phyloP scores from a whole-genome alignment of 441 rosid species.

The Gossypium schwendimanii region DNA sequence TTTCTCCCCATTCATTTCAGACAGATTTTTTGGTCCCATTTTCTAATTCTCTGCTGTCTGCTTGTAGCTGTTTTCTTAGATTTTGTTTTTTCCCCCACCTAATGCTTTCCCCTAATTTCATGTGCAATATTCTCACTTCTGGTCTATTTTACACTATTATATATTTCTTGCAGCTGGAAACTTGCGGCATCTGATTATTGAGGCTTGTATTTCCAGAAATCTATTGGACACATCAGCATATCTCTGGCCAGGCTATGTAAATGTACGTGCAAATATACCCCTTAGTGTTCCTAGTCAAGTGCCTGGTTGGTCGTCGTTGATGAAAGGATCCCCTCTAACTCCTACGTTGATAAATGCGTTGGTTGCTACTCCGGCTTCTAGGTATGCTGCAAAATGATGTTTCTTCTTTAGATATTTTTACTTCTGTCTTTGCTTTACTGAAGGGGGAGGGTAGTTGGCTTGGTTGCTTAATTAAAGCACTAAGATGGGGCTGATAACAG shows the following conservation, averaged over 20 bases:
- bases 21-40: neutral
- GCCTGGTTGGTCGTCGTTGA: slow-evolving; percentile 77
- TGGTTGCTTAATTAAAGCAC: neutral
- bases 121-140: neutral
- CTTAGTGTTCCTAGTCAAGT: slow-evolving; percentile 42
- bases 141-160: neutral
- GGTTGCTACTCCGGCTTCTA: slow-evolving; percentile 84
- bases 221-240: slow-evolving; percentile 85
- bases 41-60: neutral
- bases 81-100: neutral
- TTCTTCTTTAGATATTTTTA: neutral
- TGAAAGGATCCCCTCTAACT: slow-evolving; percentile 83
- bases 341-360: slow-evolving; percentile 56
- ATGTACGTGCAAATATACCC: slow-evolving; percentile 46
- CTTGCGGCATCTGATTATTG: slow-evolving; percentile 93
- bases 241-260: slow-evolving; percentile 85
- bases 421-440: neutral
- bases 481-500: neutral
- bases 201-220: slow-evolving; percentile 91
- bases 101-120: slow-evolving; percentile 9
- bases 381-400: slow-evolving; percentile 42
- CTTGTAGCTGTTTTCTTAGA: neutral
- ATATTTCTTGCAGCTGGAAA: slow-evolving; percentile 66
- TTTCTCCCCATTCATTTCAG: neutral
- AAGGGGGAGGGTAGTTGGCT: neutral